Evolutionary conservation across 805 yeast genomes (phyloP), one percentile per base, ranked within the genome.

Genomic region (Ogataea angusta): DNA sequence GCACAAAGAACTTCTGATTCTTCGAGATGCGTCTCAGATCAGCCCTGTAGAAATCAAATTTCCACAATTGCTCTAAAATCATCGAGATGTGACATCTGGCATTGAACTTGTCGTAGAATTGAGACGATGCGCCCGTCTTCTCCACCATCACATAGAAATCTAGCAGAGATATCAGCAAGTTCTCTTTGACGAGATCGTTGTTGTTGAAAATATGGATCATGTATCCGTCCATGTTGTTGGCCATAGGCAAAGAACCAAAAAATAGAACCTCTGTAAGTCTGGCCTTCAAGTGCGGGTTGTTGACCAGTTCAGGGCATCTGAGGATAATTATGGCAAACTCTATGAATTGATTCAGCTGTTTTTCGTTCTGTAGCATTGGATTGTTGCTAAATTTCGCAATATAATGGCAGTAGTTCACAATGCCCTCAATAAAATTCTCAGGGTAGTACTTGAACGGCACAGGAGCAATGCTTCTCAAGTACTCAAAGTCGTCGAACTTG

Each of bases 41-140:
- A 5, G 65, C 61, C 44, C 82, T 76, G 63, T 86, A 91, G 22
- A 68, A 58, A 16, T 80, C 82, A 51, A 78, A 77, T 43, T 80
- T 75, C 95, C 97, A 93, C 40, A 93, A 67, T 51, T 81, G 80
- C 59, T 88, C 91, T 53, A 93, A 66, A 24, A 93, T 83, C 34
- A 76, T 76, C 0, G 96, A 84, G 21, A 93, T 86, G 58, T 87
- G 83, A 63, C 80, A 91, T 60, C 99, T 76, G 31, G 87, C 78
- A 61, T 88, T 90, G 67, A 93, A 93, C 64, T 93, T 93, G 62
- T 93, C 99, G 62, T 91, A 91, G 59, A 91, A 93, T 63, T 93
- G 98, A 0, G 95, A 80, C 6, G 91, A 82, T 2, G 96, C 84
- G 8, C 99, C 99, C 0, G 99, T 93, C 56, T 86, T 89, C 61